A percentile compares a stretch with the other conserved stretches of the same genome.
Evolutionary conservation across 2,329 filamentous ascomycete species (phyloP).

Genomic region (Exserohilum rostratum): DNA sequence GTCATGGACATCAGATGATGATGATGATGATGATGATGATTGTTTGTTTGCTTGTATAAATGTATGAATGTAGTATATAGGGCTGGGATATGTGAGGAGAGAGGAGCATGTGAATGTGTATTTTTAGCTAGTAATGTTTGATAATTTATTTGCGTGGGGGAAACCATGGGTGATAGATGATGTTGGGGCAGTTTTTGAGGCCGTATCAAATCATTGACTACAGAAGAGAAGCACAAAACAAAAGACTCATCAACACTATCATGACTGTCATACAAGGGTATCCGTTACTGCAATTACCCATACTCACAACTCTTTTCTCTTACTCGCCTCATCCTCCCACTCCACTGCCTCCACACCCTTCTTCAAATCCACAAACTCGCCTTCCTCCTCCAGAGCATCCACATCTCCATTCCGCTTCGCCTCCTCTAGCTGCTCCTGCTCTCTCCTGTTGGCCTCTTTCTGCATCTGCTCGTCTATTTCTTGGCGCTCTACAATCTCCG

Average conservation of each 20-base stretch:
- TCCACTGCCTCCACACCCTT: constrained; percentile 10
- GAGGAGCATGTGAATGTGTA: too few relatives aligned
- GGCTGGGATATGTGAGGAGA: too few relatives aligned
- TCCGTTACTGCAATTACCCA: not conserved
- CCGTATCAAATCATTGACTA: too few relatives aligned
- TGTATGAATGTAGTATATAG: too few relatives aligned
- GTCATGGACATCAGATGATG: too few relatives aligned
- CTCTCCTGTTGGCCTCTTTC: constrained; percentile 22
- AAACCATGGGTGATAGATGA: too few relatives aligned
- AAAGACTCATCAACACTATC: not conserved
- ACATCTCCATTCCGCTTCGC: not conserved
- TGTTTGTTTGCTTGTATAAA: too few relatives aligned
- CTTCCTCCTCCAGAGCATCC: constrained; percentile 11
- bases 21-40: too few relatives aligned
- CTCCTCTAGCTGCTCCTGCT: constrained; percentile 5
- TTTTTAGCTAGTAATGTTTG: too few relatives aligned
- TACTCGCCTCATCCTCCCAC: constrained; percentile 15
- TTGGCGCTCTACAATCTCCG: constrained; percentile 38
- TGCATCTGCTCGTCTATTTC: constrained; percentile 31
- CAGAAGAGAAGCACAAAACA: too few relatives aligned
- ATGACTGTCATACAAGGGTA: not conserved
- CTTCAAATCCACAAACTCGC: constrained; percentile 27
- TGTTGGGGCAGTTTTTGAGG: too few relatives aligned
- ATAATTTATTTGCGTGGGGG: too few relatives aligned
- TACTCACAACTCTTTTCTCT: constrained; percentile 21